Evolutionary conservation across 306 rosid genomes (phyloP).

Genomic region (Arachis hypogaea): DNA sequence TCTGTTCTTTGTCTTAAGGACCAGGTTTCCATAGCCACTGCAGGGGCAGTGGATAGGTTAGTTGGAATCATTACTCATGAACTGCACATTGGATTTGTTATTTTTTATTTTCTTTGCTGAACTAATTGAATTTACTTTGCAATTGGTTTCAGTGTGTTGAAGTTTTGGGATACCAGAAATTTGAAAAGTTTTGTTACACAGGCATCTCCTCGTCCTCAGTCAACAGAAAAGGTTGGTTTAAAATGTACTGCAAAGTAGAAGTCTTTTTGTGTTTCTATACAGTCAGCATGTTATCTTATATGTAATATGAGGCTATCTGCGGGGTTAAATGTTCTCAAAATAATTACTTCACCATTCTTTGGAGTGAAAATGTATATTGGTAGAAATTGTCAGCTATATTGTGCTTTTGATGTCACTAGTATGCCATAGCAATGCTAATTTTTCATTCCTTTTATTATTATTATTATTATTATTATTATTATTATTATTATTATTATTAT

Average conservation of each 20-base stretch:
- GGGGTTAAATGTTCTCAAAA: constrained; percentile 11
- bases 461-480: too few species aligned
- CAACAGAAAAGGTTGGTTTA: constrained; percentile 68
- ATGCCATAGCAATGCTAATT: background rate
- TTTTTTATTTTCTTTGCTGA: constrained; percentile 8
- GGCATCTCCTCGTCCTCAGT: constrained; percentile 59
- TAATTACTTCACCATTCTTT: constrained; percentile 3
- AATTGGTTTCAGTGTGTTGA: constrained; percentile 66
- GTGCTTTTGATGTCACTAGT: constrained; percentile 9
- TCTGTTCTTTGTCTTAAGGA: constrained; percentile 90
- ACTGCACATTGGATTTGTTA: background rate
- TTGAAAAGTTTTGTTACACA: constrained; percentile 60
- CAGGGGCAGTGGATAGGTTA: constrained; percentile 94
- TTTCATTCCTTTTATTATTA: background rate
- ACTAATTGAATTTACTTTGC: constrained; percentile 12
- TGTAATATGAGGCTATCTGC: constrained; percentile 1
- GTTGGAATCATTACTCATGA: constrained; percentile 17
- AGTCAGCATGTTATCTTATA: constrained; percentile 16
- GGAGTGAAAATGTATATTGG: constrained; percentile 16
- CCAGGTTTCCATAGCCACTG: constrained; percentile 81
- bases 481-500: background rate
- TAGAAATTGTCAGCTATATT: constrained; percentile 12
- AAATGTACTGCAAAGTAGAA: constrained; percentile 18
- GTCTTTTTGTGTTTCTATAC: constrained; percentile 21
- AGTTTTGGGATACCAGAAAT: constrained; percentile 96